Evolutionary conservation across 805 yeast species (phyloP).

Genomic region (Ascoidea asiatica): DNA sequence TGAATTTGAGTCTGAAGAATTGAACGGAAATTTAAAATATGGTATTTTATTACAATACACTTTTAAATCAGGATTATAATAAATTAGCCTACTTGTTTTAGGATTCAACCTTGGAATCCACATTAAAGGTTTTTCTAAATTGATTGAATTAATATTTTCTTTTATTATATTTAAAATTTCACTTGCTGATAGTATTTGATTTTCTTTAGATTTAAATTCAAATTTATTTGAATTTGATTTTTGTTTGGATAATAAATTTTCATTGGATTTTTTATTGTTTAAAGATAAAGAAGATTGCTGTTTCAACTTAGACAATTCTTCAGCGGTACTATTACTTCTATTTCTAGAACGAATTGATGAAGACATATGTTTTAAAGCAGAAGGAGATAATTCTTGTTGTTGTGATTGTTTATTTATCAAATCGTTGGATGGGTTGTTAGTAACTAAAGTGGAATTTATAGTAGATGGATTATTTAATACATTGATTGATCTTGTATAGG

Average conservation of each 20-base stretch:
- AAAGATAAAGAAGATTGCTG: constrained; percentile 11
- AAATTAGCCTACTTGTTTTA: constrained; percentile 36
- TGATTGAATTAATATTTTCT: constrained; percentile 14
- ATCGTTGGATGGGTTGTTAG: no score
- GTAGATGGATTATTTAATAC: no score
- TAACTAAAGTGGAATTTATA: not conserved
- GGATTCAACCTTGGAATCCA: constrained; percentile 55
- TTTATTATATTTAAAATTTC: constrained; percentile 24
- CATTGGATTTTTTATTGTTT: constrained; percentile 23
- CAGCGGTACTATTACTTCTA: not conserved
- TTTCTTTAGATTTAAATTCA: constrained; percentile 2
- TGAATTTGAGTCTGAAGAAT: not conserved
- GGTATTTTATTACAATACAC: constrained; percentile 50
- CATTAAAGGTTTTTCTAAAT: constrained; percentile 18
- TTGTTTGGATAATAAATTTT: not conserved
- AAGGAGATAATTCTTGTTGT: no score
- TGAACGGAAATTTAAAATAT: constrained; percentile 11
- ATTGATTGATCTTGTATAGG: constrained; percentile 33
- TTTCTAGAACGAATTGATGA: not conserved
- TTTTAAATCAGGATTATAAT: constrained; percentile 46
- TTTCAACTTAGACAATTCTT: constrained; percentile 2
- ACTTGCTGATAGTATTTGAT: constrained; percentile 20
- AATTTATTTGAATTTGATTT: not conserved
- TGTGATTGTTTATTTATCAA: not conserved
- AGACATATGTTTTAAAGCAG: not conserved